A percentile compares a stretch with the other conserved stretches of the same genome.
These are phyloP conservation scores for Batkoa obscura DNA, from an alignment of 371 early-diverging fungal genomes.

Conservation along the genomic window DNA sequence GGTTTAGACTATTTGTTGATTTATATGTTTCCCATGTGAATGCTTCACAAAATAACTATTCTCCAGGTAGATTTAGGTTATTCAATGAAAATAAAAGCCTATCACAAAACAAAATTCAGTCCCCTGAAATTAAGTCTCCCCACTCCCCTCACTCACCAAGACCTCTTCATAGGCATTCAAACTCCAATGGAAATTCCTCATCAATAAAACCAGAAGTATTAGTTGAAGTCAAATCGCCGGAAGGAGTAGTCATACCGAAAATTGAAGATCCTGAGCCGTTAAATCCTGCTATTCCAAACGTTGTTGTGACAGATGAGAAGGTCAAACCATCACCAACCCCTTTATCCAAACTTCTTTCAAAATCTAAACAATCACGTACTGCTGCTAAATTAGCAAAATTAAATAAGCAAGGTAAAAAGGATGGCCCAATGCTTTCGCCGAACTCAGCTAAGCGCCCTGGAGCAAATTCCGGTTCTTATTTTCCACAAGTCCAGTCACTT, in stretches of 20 bases:
- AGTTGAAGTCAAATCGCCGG: not conserved
- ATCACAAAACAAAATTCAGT: not conserved
- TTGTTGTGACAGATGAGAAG: not conserved
- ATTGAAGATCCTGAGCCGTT: not conserved
- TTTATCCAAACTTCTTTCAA: constrained; percentile 5
- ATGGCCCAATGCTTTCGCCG: not conserved
- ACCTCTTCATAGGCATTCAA: no score
- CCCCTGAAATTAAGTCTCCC: not conserved
- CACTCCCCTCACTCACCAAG: not conserved
- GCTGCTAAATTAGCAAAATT: not conserved
- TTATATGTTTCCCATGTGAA: not conserved
- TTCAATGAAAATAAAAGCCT: no score
- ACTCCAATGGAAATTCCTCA: no score
- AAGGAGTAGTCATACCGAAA: no score
- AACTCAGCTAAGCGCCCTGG: not conserved
- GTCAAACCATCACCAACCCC: constrained; percentile 1
- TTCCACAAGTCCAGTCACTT: constrained; percentile 21
- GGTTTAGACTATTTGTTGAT: constrained; percentile 1
- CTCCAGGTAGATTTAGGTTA: no score
- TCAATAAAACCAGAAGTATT: no score
- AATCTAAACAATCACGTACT: not conserved
- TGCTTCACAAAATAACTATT: not conserved
- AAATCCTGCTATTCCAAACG: not conserved
- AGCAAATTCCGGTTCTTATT: constrained; percentile 14
- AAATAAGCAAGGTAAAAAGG: not conserved